A percentile compares a stretch with the other conserved stretches of the same genome.
These are phyloP conservation scores for Tothia fuscella DNA, from an alignment of 2,329 filamentous ascomycete genomes.

Conservation along the genomic window DNA sequence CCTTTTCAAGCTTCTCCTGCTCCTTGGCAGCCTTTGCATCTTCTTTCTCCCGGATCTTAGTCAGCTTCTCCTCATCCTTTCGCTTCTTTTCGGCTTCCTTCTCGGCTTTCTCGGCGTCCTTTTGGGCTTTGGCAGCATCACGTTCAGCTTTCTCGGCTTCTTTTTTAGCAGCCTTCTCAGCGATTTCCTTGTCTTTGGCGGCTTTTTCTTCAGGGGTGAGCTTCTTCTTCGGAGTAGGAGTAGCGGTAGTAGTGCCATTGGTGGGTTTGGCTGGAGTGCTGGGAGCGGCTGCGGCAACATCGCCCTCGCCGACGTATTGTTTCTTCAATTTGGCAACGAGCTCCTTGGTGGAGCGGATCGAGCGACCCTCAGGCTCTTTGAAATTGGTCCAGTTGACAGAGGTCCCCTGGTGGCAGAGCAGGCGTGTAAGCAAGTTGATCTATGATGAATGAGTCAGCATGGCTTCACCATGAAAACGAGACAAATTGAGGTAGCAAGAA, in stretches of 20 bases:
- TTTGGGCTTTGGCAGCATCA: no score
- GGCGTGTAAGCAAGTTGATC: not conserved
- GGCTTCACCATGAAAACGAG: no score
- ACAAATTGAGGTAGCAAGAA: no score
- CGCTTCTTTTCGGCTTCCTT: constrained; percentile 1
- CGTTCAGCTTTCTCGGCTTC: not conserved
- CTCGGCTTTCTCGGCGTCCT: not conserved
- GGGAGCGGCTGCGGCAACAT: not conserved
- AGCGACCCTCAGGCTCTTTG: not conserved
- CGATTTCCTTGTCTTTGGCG: not conserved
- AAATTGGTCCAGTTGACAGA: constrained; percentile 4
- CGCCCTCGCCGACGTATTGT: not conserved
- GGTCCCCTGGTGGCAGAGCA: constrained; percentile 1
- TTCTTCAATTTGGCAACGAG: constrained; percentile 3
- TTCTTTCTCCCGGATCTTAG: not conserved
- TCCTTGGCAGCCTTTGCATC: not conserved
- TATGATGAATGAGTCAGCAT: not conserved
- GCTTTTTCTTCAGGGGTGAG: not conserved
- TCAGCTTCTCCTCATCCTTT: not conserved
- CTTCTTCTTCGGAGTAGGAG: not conserved
- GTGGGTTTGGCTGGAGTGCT: no score
- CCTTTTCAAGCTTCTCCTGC: not conserved
- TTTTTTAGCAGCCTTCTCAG: not conserved
- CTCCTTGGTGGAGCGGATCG: not conserved
- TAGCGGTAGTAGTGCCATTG: not conserved